These are phyloP conservation scores for Nitzschia inconspicua DNA, from an alignment of 108 stramenopile species.

Conservation along the genomic window DNA sequence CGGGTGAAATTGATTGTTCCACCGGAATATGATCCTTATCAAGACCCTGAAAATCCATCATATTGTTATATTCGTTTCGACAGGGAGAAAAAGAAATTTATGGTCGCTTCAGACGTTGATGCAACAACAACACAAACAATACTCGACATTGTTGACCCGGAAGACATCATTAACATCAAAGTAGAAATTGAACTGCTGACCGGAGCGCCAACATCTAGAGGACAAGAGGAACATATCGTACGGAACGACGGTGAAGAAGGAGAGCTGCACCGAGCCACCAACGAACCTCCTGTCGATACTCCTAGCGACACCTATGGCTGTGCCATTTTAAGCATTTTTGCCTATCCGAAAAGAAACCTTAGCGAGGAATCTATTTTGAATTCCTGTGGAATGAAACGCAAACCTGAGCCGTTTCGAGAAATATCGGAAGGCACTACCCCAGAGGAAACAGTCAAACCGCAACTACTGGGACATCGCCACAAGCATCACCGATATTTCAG, in stretches of 20 bases:
- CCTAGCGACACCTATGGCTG: constrained; percentile 29
- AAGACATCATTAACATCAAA: constrained; percentile 36
- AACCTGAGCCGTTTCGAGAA: constrained; percentile 2
- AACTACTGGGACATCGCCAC: constrained; percentile 34
- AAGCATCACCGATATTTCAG: constrained; percentile 43
- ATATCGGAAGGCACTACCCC: constrained; percentile 1
- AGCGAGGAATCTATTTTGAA: constrained; percentile 16
- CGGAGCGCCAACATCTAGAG: not conserved
- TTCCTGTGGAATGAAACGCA: constrained; percentile 14
- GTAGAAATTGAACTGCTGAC: constrained; percentile 24
- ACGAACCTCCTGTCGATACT: constrained; percentile 28
- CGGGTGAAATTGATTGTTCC: constrained; percentile 20
- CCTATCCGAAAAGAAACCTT: constrained; percentile 49
- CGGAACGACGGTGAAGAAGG: not conserved
- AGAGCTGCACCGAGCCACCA: constrained; percentile 1
- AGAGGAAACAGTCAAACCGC: constrained; percentile 1
- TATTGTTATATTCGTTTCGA: constrained; percentile 17
- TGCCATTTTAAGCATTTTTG: constrained; percentile 52
- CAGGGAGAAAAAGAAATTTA: not conserved
- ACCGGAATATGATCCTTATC: constrained; percentile 10
- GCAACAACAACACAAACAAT: constrained; percentile 5
- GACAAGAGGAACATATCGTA: constrained; percentile 1
- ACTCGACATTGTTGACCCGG: constrained; percentile 31
- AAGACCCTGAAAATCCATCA: not conserved
- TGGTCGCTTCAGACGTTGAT: constrained; percentile 14